Evolutionary conservation across 768 basidiomycete species (phyloP).

Genomic region (Leccinum longicurvipes): DNA sequence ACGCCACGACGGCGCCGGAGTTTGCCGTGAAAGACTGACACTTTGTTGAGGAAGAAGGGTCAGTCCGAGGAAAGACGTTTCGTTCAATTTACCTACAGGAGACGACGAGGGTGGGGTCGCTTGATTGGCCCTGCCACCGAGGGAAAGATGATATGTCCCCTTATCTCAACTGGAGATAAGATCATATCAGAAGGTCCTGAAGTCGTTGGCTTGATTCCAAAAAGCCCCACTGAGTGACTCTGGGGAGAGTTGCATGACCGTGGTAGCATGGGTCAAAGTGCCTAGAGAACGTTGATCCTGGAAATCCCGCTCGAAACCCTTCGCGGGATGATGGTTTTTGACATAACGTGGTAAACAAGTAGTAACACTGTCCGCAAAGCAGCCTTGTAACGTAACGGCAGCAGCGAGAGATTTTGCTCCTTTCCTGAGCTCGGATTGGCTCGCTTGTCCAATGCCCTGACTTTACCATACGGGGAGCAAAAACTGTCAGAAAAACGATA

Average conservation of each 20-base stretch:
- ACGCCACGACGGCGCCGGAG: background rate
- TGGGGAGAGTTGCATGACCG: conserved; percentile 2
- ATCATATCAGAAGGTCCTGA: background rate
- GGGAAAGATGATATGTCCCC: background rate
- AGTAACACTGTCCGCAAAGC: too few relatives aligned
- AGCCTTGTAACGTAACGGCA: too few relatives aligned
- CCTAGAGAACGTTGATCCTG: background rate
- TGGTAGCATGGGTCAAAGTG: background rate
- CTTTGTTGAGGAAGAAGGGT: background rate
- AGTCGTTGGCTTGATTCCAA: too few relatives aligned
- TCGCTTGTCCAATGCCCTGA: too few relatives aligned
- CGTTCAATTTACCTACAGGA: background rate
- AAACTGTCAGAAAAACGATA: too few relatives aligned
- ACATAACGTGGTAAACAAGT: background rate
- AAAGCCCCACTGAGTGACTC: background rate
- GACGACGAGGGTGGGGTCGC: background rate
- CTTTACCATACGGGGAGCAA: too few relatives aligned
- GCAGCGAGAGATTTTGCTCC: too few relatives aligned
- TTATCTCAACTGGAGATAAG: background rate
- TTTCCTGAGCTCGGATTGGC: too few relatives aligned
- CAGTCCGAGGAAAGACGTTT: background rate
- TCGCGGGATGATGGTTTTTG: conserved; percentile 5
- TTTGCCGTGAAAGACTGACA: background rate
- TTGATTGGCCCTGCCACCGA: background rate
- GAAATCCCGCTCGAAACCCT: conserved; percentile 3